Percentiles rank a stretch among this genome's conserved stretches.
phyloP scores from a whole-genome alignment of 192 early-diverging fungal genomes.

The Piromyces finnis region DNA sequence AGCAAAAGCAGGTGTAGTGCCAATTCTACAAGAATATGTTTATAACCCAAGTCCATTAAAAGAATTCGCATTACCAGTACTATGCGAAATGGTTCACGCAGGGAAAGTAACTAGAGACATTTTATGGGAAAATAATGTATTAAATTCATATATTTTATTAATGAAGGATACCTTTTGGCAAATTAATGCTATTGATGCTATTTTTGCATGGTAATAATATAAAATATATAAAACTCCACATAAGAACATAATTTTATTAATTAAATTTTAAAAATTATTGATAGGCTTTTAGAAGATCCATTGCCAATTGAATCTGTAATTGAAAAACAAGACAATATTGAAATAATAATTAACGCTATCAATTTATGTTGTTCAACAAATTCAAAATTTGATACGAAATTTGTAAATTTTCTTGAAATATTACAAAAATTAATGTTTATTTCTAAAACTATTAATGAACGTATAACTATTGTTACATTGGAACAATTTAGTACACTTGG shows the following conservation, averaged over 20 bases:
- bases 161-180: slow-evolving; percentile 35
- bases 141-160: slow-evolving; percentile 22
- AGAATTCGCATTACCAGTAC: slow-evolving; percentile 38
- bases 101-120: slow-evolving; percentile 19
- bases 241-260: too few species aligned
- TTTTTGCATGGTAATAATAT: slow-evolving; percentile 30
- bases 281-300: background rate
- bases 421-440: background rate
- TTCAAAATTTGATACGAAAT: background rate
- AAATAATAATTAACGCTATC: background rate
- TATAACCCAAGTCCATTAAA: slow-evolving; percentile 22
- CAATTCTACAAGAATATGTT: slow-evolving; percentile 24
- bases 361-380: background rate
- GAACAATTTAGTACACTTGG: background rate
- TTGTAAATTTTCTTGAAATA: background rate
- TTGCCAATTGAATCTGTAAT: background rate
- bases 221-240: too few species aligned
- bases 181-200: slow-evolving; percentile 37
- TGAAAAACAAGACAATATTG: background rate
- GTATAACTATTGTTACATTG: background rate
- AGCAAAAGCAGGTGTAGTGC: slow-evolving; percentile 31
- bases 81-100: slow-evolving; percentile 39
- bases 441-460: background rate
- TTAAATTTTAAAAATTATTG: too few species aligned
- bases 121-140: slow-evolving; percentile 20